A percentile compares a stretch with the other conserved stretches of the same genome.
Evolutionary conservation across 2,329 filamentous ascomycete genomes (phyloP).

Genomic region (Zarea fungicola): DNA sequence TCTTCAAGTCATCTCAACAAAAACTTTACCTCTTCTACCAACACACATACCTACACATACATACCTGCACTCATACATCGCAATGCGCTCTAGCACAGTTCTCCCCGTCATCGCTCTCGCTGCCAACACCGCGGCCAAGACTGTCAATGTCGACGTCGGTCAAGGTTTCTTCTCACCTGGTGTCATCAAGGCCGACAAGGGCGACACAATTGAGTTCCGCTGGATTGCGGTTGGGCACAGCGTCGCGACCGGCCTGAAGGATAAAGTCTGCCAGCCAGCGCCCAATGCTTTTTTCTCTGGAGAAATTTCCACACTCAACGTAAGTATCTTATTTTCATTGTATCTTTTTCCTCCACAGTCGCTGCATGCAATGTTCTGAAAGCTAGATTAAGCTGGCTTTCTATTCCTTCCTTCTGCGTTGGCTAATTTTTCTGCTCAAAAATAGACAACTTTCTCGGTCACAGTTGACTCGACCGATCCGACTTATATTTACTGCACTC

Average conservation of each 20-base stretch:
- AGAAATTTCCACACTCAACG: neutral
- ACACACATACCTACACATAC: neutral
- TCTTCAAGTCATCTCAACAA: too few relatives aligned
- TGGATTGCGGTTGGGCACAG: conserved; percentile 49
- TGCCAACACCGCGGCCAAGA: conserved; percentile 21
- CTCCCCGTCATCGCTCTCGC: conserved; percentile 5
- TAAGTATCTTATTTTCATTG: neutral
- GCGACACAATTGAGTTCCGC: conserved; percentile 49
- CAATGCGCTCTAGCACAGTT: conserved; percentile 8
- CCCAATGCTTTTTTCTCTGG: conserved; percentile 6
- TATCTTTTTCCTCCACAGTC: too few relatives aligned
- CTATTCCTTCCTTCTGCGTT: neutral
- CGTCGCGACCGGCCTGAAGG: conserved; percentile 44
- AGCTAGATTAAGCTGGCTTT: conserved; percentile 1
- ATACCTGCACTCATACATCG: neutral
- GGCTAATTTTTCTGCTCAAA: neutral
- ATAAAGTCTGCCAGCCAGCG: conserved; percentile 40
- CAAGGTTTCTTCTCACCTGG: conserved; percentile 39
- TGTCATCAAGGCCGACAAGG: conserved; percentile 36
- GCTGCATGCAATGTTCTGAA: too few relatives aligned
- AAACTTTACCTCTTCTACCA: too few relatives aligned
- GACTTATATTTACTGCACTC: conserved; percentile 27
- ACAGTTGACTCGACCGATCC: conserved; percentile 25
- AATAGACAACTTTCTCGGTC: conserved; percentile 19
- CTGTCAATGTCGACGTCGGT: conserved; percentile 36